These are phyloP conservation scores for Castanospermum australe DNA, from an alignment of 306 rosid genomes.

Conservation along the genomic window DNA sequence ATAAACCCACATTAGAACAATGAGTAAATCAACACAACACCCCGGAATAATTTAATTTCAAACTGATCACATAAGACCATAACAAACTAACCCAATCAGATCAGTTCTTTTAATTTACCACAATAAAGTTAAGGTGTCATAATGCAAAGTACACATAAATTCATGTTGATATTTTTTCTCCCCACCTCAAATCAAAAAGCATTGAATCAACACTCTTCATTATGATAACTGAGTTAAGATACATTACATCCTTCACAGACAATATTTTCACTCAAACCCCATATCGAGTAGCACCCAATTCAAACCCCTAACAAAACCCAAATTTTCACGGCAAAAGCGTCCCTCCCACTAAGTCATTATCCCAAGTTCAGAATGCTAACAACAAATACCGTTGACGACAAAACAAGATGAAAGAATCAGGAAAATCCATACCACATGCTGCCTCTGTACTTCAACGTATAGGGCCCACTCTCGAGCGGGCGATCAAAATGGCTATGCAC, in stretches of 20 bases:
- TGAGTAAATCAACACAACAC: background rate
- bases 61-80: background rate
- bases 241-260: background rate
- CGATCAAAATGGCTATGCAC: constrained; percentile 96
- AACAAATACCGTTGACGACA: background rate
- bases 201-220: background rate
- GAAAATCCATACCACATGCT: constrained; percentile 76
- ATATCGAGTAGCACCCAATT: background rate
- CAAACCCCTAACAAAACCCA: constrained; percentile 28
- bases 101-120: no score
- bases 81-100: background rate
- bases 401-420: background rate
- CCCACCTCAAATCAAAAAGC: background rate
- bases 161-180: background rate
- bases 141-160: background rate
- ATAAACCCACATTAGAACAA: background rate
- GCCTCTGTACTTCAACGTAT: constrained; percentile 84
- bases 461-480: constrained; percentile 88
- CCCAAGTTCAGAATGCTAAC: constrained; percentile 21
- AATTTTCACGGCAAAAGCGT: no score
- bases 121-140: background rate
- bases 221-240: no score
- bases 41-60: background rate
- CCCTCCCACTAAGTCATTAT: background rate
- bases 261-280: constrained; percentile 19